A percentile compares a stretch with the other conserved stretches of the same genome.
phyloP scores from a whole-genome alignment of 2,329 filamentous ascomycete species.

The Acrodontium crateriforme region DNA sequence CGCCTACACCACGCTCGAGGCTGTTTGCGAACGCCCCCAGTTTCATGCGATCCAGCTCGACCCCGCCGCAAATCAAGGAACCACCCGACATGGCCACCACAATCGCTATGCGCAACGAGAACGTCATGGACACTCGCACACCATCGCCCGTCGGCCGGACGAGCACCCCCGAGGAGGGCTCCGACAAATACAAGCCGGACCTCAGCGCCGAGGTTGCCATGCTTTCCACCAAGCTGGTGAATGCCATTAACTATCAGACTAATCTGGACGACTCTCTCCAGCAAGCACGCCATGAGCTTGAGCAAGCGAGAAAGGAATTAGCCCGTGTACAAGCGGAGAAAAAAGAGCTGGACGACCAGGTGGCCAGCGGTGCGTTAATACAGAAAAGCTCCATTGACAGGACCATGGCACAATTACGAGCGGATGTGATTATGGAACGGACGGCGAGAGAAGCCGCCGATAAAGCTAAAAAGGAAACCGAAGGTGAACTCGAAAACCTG shows the following conservation, averaged over 20 bases:
- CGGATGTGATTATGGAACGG: slow-evolving; percentile 29
- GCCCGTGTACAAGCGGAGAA: slow-evolving; percentile 54
- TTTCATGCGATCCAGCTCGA: slow-evolving; percentile 9
- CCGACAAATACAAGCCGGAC: slow-evolving; percentile 40
- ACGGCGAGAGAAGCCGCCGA: slow-evolving; percentile 29
- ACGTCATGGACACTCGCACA: slow-evolving; percentile 30
- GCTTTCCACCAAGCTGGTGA: slow-evolving; percentile 88
- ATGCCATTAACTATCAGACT: slow-evolving; percentile 94
- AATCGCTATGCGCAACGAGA: slow-evolving; percentile 10
- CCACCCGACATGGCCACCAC: slow-evolving; percentile 2
- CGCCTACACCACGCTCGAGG: background rate
- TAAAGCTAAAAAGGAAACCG: slow-evolving; percentile 70
- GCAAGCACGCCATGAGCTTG: slow-evolving; percentile 69
- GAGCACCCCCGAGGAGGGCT: slow-evolving; percentile 18
- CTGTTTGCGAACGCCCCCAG: slow-evolving; percentile 4
- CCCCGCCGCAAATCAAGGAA: slow-evolving; percentile 11
- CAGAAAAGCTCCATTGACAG: slow-evolving; percentile 58
- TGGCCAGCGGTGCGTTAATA: slow-evolving; percentile 63
- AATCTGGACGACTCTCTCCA: slow-evolving; percentile 78
- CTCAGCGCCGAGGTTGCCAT: slow-evolving; percentile 67
- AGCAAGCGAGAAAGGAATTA: slow-evolving; percentile 54
- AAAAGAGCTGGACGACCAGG: slow-evolving; percentile 53
- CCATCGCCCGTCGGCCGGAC: slow-evolving; percentile 20
- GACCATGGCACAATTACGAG: slow-evolving; percentile 27
- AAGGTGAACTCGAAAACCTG: slow-evolving; percentile 79